A percentile compares a stretch with the other conserved stretches of the same genome.
These are phyloP conservation scores for Coix lacrymajobi DNA, from an alignment of 176 grass and related monocot genomes.

Conservation along the genomic window DNA sequence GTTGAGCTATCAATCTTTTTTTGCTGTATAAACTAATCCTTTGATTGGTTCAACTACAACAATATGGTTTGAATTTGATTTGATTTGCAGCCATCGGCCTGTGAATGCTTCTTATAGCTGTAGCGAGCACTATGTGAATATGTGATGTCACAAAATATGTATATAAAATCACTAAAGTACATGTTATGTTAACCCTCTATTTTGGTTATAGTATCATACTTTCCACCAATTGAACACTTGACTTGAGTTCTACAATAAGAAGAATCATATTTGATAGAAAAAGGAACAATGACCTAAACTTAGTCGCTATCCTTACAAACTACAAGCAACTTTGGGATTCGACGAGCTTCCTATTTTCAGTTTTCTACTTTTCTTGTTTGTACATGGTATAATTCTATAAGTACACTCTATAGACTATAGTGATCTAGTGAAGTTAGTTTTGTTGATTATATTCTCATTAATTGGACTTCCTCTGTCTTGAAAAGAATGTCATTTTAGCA, in stretches of 20 bases:
- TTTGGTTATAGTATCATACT: neutral
- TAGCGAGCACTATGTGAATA: neutral
- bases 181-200: neutral
- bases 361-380: slow-evolving; percentile 2
- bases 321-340: neutral
- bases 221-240: neutral
- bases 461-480: neutral
- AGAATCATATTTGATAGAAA: neutral
- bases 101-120: neutral
- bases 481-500: too few species aligned
- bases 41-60: neutral
- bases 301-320: neutral
- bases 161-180: neutral
- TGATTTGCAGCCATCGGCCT: neutral
- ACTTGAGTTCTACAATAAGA: neutral
- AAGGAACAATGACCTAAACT: neutral
- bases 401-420: neutral
- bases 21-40: neutral
- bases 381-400: neutral
- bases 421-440: slow-evolving; percentile 1
- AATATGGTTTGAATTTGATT: neutral
- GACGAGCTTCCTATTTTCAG: neutral
- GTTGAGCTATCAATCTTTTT: slow-evolving; percentile 5
- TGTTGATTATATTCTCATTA: slow-evolving; percentile 17
- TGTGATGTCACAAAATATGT: neutral